Percentiles rank a stretch among this genome's conserved stretches.
Evolutionary conservation across 2,329 filamentous ascomycete species (phyloP).

Genomic region (Emergomyces africanus): DNA sequence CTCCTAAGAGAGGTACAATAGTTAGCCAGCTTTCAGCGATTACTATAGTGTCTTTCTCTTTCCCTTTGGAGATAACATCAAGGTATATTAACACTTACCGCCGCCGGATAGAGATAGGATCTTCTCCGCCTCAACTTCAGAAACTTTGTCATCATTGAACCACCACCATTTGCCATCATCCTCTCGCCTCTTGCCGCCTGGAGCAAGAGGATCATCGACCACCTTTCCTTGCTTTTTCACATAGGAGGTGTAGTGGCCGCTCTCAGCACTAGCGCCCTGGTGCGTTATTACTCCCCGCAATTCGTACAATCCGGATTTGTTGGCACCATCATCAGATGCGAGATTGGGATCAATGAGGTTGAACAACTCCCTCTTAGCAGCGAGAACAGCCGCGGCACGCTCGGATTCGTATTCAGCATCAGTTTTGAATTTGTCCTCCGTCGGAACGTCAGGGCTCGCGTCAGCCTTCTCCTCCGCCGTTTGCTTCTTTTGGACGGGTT

Average conservation of each 20-base stretch:
- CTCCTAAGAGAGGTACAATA: constrained; percentile 21
- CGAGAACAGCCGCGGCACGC: constrained; percentile 58
- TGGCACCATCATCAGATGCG: constrained; percentile 64
- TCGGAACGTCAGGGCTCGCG: constrained; percentile 55
- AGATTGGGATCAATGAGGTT: constrained; percentile 63
- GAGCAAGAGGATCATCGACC: constrained; percentile 50
- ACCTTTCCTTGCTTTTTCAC: constrained; percentile 76
- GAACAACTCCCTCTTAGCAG: constrained; percentile 78
- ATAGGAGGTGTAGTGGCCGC: constrained; percentile 94
- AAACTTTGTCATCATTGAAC: constrained; percentile 98
- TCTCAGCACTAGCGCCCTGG: constrained; percentile 92
- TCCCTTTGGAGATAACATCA: constrained; percentile 5
- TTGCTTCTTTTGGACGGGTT: constrained; percentile 37
- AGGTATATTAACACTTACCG: constrained; percentile 38
- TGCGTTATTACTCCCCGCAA: constrained; percentile 89
- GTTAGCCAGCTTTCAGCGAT: constrained; percentile 9
- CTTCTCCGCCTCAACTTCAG: constrained; percentile 81
- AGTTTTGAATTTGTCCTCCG: constrained; percentile 71
- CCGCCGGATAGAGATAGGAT: constrained; percentile 83
- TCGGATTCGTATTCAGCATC: constrained; percentile 88
- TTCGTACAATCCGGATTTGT: constrained; percentile 92
- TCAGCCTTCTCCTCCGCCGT: constrained; percentile 40
- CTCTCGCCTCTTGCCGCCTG: constrained; percentile 55
- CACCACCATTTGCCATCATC: constrained; percentile 99
- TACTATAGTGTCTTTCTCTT: not conserved